Evolutionary conservation across 1,284 basidiomycete genomes (phyloP), one percentile per base, ranked within the genome.

Genomic region (Schizopora paradoxa): DNA sequence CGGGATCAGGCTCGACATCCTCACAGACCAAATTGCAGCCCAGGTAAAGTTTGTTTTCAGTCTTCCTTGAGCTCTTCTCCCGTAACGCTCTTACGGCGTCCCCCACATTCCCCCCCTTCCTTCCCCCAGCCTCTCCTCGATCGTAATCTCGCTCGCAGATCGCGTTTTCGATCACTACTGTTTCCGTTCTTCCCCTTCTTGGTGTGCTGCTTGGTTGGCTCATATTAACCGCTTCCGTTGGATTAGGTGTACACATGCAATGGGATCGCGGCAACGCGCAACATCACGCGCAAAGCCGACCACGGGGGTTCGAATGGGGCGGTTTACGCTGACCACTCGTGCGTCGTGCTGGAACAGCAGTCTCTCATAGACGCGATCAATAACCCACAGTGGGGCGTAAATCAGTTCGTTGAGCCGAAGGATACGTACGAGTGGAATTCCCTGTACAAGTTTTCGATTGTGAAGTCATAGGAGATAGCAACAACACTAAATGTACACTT

Each of bases 211-310:
- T 21, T 32, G 21, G 7, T 34, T 22, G 39, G 19, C 25, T 31
- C 3, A 27, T 21, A 14, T 5, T 34, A 28, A 16, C 32, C 40
- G 10, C 51, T 69, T 64, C n/a, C n/a, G n/a, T n/a, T n/a, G n/a
- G n/a, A n/a, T n/a, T n/a, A n/a, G n/a, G 58, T 74, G 7, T 73
- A 72, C 54, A 66, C 67, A 8, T 73, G 72, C 54, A 72, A 73
- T 49, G 66, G 69, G 6, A 63, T 73, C n/a, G n/a, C n/a, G n/a
- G n/a, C n/a, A n/a, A n/a, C n/a, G n/a, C n/a, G n/a, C 16, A 25
- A 43, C 35, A 68, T 70, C 39, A 65, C 69, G 11, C 61, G 73
- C 18, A 76, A 76, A 54, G 56, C 43, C 8, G 58, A 58, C 43
- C 74, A 75, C 51, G 72, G 71, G 7, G 70, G 71, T 1, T 66